phyloP scores from a whole-genome alignment of 768 basidiomycete species.

The Termitomyces eurrhizus region DNA sequence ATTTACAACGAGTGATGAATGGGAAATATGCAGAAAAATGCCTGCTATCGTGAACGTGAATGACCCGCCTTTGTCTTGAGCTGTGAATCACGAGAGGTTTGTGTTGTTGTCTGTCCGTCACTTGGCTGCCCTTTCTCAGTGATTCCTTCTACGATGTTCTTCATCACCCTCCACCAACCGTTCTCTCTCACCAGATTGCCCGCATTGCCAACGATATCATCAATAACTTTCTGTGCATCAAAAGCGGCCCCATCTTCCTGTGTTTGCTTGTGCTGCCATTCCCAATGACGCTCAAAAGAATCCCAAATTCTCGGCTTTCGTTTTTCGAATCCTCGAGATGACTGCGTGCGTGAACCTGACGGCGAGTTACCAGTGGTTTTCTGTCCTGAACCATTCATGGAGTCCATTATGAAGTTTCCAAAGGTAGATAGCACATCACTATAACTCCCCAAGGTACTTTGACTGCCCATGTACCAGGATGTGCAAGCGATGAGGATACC shows the following conservation, averaged over 20 bases:
- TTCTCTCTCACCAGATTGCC: slow-evolving; percentile 21
- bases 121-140: not conserved
- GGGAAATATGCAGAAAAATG: not conserved
- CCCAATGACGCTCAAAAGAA: slow-evolving; percentile 54
- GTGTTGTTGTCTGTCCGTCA: slow-evolving; percentile 13
- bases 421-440: slow-evolving; percentile 38
- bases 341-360: slow-evolving; percentile 19
- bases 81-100: slow-evolving; percentile 12
- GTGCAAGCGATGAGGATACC: slow-evolving; percentile 46
- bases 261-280: slow-evolving; percentile 50
- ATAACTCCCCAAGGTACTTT: slow-evolving; percentile 30
- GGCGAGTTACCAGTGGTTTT: slow-evolving; percentile 23
- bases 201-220: slow-evolving; percentile 34
- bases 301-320: slow-evolving; percentile 54
- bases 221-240: slow-evolving; percentile 44
- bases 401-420: slow-evolving; percentile 36
- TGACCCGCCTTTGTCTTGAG: slow-evolving; percentile 17
- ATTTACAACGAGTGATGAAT: not conserved
- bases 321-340: slow-evolving; percentile 14
- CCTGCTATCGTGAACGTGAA: slow-evolving; percentile 26
- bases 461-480: slow-evolving; percentile 50
- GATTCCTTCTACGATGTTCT: slow-evolving; percentile 14
- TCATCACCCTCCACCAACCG: slow-evolving; percentile 30
- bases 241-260: slow-evolving; percentile 19
- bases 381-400: slow-evolving; percentile 34